Evolutionary conservation across 345 rosid genomes (phyloP).

Genomic region (Viola odorata): DNA sequence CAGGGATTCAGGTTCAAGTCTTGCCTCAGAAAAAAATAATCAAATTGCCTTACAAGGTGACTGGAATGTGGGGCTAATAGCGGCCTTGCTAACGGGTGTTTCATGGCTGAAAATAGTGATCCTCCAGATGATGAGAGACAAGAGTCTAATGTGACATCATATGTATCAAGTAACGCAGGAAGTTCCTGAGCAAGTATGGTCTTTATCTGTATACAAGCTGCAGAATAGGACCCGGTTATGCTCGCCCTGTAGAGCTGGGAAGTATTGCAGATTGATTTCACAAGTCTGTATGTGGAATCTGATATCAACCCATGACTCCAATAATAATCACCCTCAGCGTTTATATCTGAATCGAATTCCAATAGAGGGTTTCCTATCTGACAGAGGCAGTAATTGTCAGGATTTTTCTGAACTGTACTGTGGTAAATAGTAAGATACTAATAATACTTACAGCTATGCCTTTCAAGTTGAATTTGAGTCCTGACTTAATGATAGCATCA

Average conservation of each 20-base stretch:
- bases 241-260: constrained; percentile 10
- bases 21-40: too few species aligned
- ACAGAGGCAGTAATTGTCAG: not conserved
- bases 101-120: not conserved
- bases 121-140: constrained; percentile 1
- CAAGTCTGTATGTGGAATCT: constrained; percentile 9
- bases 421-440: too few species aligned
- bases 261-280: constrained; percentile 11
- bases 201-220: not conserved
- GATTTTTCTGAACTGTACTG: too few species aligned
- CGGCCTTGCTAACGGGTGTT: too few species aligned
- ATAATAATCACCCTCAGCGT: constrained; percentile 13
- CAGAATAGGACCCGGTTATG: not conserved
- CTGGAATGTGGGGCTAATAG: too few species aligned
- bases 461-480: constrained; percentile 15
- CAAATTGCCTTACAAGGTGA: not conserved
- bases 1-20: too few species aligned
- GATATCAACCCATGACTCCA: constrained; percentile 21
- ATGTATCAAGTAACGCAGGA: not conserved
- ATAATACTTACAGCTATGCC: constrained; percentile 21
- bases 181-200: not conserved
- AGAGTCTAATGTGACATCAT: constrained; percentile 14
- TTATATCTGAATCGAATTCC: constrained; percentile 11
- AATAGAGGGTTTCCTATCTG: constrained; percentile 24
- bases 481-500: constrained; percentile 14